Conservation (phyloP, 441 rosid species). For the Metrosideros polymorpha region DNA sequence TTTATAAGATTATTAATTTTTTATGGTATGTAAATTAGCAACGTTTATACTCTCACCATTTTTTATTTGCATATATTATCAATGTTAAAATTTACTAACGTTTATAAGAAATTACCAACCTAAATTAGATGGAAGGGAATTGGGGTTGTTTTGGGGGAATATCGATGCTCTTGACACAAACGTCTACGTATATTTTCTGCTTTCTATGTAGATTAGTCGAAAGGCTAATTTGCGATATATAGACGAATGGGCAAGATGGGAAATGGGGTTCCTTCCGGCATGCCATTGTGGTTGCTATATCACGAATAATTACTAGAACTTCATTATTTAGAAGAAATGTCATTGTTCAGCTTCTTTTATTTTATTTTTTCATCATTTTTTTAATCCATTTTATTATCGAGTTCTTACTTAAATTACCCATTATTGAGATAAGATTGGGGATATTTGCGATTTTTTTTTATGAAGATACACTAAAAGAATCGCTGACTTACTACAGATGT, state of each 20-base stretch:
- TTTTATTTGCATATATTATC: neutral
- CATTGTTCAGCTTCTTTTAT: too few relatives aligned
- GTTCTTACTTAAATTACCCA: too few relatives aligned
- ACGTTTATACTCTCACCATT: neutral
- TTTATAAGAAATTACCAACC: neutral
- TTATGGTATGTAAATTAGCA: neutral
- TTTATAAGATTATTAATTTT: fast-evolving
- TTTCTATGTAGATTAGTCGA: neutral
- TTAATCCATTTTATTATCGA: too few relatives aligned
- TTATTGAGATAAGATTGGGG: too few relatives aligned
- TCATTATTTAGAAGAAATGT: too few relatives aligned
- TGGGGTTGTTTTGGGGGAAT: neutral
- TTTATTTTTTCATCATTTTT: too few relatives aligned
- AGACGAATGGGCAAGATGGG: too few relatives aligned
- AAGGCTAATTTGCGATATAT: too few relatives aligned
- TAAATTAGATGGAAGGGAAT: neutral
- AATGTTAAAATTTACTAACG: neutral
- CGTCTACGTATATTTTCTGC: too few relatives aligned
- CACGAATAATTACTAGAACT: too few relatives aligned
- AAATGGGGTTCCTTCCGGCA: too few relatives aligned
- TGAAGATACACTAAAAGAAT: neutral
- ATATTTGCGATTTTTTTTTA: neutral
- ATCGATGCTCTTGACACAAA: neutral
- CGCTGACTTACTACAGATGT: neutral
- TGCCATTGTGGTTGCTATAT: too few relatives aligned